Base-by-base conservation (phyloP, 75 land plant species). In the Cunninghamia lanceolata region DNA sequence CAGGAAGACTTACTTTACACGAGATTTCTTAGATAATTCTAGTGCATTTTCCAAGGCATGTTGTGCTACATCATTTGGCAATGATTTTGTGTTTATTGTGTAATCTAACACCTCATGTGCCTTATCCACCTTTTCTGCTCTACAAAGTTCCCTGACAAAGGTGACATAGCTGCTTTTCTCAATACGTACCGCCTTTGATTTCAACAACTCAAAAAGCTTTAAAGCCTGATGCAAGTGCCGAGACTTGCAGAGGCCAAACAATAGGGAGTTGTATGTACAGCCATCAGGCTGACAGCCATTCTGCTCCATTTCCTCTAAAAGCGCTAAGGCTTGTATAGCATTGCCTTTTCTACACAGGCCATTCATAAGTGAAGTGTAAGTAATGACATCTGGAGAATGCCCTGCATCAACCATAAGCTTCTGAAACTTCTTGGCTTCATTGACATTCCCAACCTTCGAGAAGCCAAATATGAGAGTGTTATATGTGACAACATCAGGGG, bases 391-490 rank as follows among this genome's bases (percentile, higher is more conserved):
- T 1, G 97, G 93, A 50, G 89, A 88, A 86, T 88, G 89, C 13
- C 97, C 97, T 86, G 47, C 76, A n/a, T 89, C 87, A 0, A 86
- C 82, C 94, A 95, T 94, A 28, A 89, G 39, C 36, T 77, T 71
- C 88, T 91, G 86, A 74, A 85, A 89, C 54, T 86, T 93, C 87
- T 63, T 85, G 19, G 95, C 95, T 50, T 94, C 89, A 25, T 87
- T 85, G 2, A 93, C 86, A 46, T 89, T 92, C 47, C 94, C 94
- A n/a, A 81, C 87, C 71, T 91, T 91, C 1, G 96, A 91, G 40
- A 94, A 84, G 74, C 94, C 96, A 84, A 82, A 91, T 47, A 96
- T 89, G 45, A 95, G 86, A 4, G 98, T 96, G 82, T 95, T 95
- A 78, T 84, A 94, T 15, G 97, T 94, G 3, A 94, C 89, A 77